Conservation (phyloP, 371 early-diverging fungal species). For the Capniomyces stellatus region DNA sequence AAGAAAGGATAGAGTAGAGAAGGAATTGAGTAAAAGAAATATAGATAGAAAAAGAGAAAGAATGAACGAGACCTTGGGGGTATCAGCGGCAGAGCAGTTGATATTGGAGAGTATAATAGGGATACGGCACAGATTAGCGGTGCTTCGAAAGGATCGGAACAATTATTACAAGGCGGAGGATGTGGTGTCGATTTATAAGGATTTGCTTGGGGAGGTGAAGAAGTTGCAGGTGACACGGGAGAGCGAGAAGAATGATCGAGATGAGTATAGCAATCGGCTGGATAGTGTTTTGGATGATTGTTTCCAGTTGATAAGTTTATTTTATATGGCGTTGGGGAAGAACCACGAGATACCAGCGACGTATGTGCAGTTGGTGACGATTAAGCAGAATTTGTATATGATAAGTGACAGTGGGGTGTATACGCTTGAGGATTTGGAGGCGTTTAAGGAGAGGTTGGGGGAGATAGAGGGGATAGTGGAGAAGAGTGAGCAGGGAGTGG, state of each 20-base stretch:
- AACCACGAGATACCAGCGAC: constrained; percentile 60
- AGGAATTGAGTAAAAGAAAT: no score
- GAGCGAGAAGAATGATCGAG: constrained; percentile 13
- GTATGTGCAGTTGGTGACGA: constrained; percentile 55
- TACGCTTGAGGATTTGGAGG: constrained; percentile 34
- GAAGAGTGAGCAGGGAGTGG: constrained; percentile 29
- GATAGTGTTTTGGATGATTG: constrained; percentile 61
- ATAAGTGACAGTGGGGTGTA: no score
- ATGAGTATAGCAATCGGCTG: constrained; percentile 35
- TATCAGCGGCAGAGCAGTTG: constrained; percentile 41
- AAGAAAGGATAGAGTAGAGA: no score
- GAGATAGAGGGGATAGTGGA: constrained; percentile 11
- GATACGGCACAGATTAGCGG: constrained; percentile 49
- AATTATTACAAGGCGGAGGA: constrained; percentile 35
- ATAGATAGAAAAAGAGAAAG: no score
- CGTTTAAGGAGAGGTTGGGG: constrained; percentile 8
- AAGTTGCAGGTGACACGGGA: constrained; percentile 29
- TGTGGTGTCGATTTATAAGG: constrained; percentile 38
- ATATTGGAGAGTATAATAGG: constrained; percentile 42
- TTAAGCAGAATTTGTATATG: no score
- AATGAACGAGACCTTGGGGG: no score
- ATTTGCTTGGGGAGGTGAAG: constrained; percentile 37
- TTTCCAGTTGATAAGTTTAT: constrained; percentile 55
- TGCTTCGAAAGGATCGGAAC: constrained; percentile 51
- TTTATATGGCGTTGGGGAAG: constrained; percentile 59